These are phyloP conservation scores for Talaromyces borbonicus DNA, from an alignment of 495 filamentous ascomycete genomes.

Conservation along the genomic window DNA sequence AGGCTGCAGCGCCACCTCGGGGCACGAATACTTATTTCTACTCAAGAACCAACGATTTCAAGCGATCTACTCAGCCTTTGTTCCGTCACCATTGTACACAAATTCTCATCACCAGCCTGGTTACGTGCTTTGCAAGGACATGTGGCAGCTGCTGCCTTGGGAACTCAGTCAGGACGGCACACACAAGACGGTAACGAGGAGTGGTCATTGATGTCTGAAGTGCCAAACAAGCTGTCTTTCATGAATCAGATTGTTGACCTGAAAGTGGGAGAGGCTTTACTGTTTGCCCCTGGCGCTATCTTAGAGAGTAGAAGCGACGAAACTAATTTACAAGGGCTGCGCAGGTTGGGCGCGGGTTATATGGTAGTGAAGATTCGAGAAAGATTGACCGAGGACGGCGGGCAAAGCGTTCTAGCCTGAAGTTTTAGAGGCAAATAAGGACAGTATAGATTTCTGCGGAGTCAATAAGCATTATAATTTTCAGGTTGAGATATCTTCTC, in stretches of 20 bases:
- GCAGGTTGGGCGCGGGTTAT: conserved; percentile 6
- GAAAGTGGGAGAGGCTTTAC: background rate
- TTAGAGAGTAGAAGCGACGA: background rate
- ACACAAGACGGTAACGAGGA: background rate
- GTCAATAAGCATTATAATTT: background rate
- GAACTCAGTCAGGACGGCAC: background rate
- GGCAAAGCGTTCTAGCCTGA: conserved; percentile 12
- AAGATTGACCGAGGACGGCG: conserved; percentile 15
- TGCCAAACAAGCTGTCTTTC: background rate
- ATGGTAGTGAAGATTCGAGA: conserved; percentile 13
- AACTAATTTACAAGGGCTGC: background rate
- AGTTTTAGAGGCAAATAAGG: background rate
- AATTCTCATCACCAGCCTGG: conserved; percentile 67
- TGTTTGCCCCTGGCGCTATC: background rate
- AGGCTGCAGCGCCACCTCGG: conserved; percentile 62
- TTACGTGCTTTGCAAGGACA: conserved; percentile 49
- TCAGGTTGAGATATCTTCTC: background rate
- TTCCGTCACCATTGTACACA: conserved; percentile 64
- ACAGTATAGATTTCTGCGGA: background rate
- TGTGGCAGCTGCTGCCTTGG: conserved; percentile 37
- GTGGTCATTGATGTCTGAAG: too few relatives aligned
- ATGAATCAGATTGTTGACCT: background rate
- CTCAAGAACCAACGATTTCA: conserved; percentile 72
- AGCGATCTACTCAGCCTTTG: conserved; percentile 58
- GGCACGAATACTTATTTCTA: conserved; percentile 58